Evolutionary conservation across 2,329 filamentous ascomycete genomes (phyloP).

Genomic region (Fusarium incarnatum): DNA sequence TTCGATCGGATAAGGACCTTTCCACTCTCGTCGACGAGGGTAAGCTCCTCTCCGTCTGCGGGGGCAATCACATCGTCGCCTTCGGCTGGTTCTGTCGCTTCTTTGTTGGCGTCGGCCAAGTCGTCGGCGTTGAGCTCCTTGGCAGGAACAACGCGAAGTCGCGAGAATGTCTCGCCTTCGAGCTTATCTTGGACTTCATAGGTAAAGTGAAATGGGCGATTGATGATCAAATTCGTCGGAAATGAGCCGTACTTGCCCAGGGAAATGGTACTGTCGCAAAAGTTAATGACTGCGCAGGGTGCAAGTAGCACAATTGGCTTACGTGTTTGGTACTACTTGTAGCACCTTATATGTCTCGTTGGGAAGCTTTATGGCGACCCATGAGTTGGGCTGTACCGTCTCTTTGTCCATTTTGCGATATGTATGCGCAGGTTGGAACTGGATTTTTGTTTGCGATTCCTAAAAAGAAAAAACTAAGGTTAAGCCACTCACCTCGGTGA

Average conservation of each 20-base stretch:
- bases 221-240: conserved; percentile 86
- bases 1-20: conserved; percentile 65
- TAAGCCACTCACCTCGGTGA: conserved; percentile 46
- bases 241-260: conserved; percentile 95
- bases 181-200: conserved; percentile 85
- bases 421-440: conserved; percentile 12
- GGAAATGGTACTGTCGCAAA: conserved; percentile 76
- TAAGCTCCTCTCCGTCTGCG: conserved; percentile 56
- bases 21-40: conserved; percentile 58
- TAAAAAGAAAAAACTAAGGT: conserved; percentile 43
- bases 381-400: conserved; percentile 65
- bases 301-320: conserved; percentile 35
- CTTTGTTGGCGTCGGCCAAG: conserved; percentile 60
- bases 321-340: conserved; percentile 72
- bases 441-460: conserved; percentile 23
- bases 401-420: conserved; percentile 48
- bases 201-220: conserved; percentile 91
- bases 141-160: conserved; percentile 81
- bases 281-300: conserved; percentile 38
- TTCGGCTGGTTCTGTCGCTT: conserved; percentile 56
- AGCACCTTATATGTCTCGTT: conserved; percentile 69
- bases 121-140: conserved; percentile 87
- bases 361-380: conserved; percentile 70
- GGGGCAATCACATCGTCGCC: conserved; percentile 57
- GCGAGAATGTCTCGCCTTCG: conserved; percentile 72